Base-by-base conservation (phyloP, 495 filamentous ascomycete genomes). In the Cercophora newfieldiana region DNA sequence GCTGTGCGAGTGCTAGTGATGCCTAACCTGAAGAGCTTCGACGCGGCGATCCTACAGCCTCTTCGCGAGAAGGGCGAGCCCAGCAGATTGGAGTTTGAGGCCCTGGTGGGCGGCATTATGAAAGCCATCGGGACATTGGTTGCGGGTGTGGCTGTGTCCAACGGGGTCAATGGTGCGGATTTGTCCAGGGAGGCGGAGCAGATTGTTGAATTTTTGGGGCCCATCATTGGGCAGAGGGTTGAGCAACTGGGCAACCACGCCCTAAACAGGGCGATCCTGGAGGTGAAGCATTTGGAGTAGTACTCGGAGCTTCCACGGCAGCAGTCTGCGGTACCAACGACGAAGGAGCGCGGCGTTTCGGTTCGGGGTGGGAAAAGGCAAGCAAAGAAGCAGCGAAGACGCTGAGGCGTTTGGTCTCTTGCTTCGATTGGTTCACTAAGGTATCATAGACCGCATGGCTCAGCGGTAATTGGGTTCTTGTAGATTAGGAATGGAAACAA, bases 1-100 rank as follows among this genome's bases (percentile, higher is more conserved):
- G 88, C 89, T 18, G 86, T 97, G n/a, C 87, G 90, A 6, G 83
- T 89, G 30, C 81, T 97, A 19, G 83, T 98, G 16, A 71, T 98
- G 7, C 91, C 91, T 6, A 96, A 94, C 71, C 77, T 97, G 16
- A 88, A 85, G 66, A 80, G 89, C 3, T 96, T 94, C 70, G 91
- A 95, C 61, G 72, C 67, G 0, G 82, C 81, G 0, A 79, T 97
- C 16, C 81, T 92, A 18, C 81, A 85, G 62, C 89, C 90, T 19
- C 66, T 82, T 5, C 69, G 63, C 4, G 91, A 91, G 14, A 80
- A 86, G 61, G 81, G 82, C 29, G 85, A 88, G 18, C 84, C 83
- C 12, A 79, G 75, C 37, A 71, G 78, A 8, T 69, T 79, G 1
- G 89, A 92, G 67, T 86, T 83, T 3, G 87, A 91, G 71, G 84